Percentiles rank a stretch among this genome's conserved stretches.
These are phyloP conservation scores for Phytopythium ostracodes DNA, from an alignment of 352 stramenopile genomes.

Conservation along the genomic window DNA sequence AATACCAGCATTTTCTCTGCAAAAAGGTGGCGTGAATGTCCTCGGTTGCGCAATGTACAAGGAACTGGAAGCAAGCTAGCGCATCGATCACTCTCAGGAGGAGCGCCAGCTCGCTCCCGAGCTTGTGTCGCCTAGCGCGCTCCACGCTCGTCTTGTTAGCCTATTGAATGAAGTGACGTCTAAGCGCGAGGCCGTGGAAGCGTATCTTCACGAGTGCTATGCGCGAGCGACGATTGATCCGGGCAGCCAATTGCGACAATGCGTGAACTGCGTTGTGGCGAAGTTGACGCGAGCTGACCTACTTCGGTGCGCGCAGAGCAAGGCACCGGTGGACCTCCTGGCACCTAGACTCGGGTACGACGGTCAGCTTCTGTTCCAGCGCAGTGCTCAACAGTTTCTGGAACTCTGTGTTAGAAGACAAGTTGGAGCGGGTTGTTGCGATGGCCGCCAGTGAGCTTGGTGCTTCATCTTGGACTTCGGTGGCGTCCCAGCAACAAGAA, in stretches of 20 bases:
- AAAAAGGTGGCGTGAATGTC: conserved; percentile 7
- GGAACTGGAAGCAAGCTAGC: conserved; percentile 41
- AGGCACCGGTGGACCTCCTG: conserved; percentile 24
- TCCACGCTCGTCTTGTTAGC: neutral
- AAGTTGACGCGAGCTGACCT: conserved; percentile 31
- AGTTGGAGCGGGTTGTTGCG: conserved; percentile 36
- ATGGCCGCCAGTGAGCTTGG: conserved; percentile 5
- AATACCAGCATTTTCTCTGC: neutral
- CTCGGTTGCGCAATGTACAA: conserved; percentile 34
- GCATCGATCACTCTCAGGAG: conserved; percentile 21
- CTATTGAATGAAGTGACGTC: conserved; percentile 10
- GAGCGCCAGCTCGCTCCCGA: conserved; percentile 4
- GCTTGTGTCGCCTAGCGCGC: neutral
- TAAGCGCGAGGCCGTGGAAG: conserved; percentile 13
- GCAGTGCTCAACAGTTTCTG: conserved; percentile 27
- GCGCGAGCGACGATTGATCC: neutral
- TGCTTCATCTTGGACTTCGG: conserved; percentile 8
- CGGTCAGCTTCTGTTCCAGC: conserved; percentile 16
- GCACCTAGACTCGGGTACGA: conserved; percentile 18
- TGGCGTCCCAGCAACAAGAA: conserved; percentile 5
- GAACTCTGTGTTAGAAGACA: conserved; percentile 80
- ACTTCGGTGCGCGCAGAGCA: conserved; percentile 32
- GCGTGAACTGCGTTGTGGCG: conserved; percentile 19
- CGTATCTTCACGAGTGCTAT: conserved; percentile 13
- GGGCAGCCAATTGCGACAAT: neutral